Conservation (phyloP, 495 filamentous ascomycete species). For the Aspergillus diversus region DNA sequence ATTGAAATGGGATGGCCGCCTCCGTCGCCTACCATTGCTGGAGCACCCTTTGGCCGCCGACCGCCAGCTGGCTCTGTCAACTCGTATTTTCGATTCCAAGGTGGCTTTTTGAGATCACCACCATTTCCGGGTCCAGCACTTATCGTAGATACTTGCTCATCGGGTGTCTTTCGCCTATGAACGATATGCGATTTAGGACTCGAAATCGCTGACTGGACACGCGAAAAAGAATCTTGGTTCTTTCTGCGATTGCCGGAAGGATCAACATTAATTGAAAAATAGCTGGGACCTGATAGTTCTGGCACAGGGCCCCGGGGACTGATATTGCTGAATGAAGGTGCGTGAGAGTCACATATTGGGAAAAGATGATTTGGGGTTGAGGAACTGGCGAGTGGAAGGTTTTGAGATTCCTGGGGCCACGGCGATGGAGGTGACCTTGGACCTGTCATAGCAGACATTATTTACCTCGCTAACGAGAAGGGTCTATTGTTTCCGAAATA, state of each 20-base stretch:
- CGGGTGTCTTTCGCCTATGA: constrained; percentile 76
- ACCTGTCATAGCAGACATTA: constrained; percentile 47
- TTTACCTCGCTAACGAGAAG: constrained; percentile 18
- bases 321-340: constrained; percentile 49
- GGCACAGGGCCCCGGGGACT: constrained; percentile 42
- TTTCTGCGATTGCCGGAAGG: constrained; percentile 58
- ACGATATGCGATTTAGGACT: constrained; percentile 71
- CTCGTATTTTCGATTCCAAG: constrained; percentile 24
- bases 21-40: background rate
- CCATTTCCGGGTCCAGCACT: constrained; percentile 31
- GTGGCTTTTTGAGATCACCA: constrained; percentile 28
- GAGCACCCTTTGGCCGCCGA: background rate
- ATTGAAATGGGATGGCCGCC: constrained; percentile 52
- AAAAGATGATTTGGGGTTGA: constrained; percentile 33
- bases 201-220: constrained; percentile 65
- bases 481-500: constrained; percentile 17
- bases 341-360: constrained; percentile 34
- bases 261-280: constrained; percentile 77
- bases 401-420: constrained; percentile 43
- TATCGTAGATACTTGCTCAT: constrained; percentile 65
- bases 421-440: constrained; percentile 52
- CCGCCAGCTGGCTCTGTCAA: background rate
- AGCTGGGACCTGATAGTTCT: constrained; percentile 69
- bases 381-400: constrained; percentile 31
- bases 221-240: constrained; percentile 74